Evolutionary conservation across 306 rosid genomes (phyloP), one percentile per base, ranked within the genome.

Genomic region (Trifolium dubium): DNA sequence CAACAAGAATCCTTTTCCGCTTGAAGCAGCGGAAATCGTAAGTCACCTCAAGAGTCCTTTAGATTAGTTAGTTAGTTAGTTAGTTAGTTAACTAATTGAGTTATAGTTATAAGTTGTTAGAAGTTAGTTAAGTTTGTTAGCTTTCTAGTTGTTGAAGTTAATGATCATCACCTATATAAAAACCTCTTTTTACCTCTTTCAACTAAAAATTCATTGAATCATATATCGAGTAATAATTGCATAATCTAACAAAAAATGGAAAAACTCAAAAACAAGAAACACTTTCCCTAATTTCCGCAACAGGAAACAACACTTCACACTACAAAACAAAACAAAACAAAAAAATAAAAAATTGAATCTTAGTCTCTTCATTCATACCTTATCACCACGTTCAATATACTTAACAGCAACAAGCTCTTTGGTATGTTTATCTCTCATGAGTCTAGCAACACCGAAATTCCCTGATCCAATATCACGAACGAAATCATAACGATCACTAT

Each of bases 391-490:
- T 79, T 91, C 92, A 77, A 91, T 89, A 63, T 93, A 93, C 80
- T 93, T 91, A 46, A 93, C 97, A 61, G 98, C 98, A 13, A 93
- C 92, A 44, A 91, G 97, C 64, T 91, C 97, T 75, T 77, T 84
- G 56, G 97, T 88, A 62, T 81, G 96, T 80, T 84, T 91, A 56
- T 93, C 98, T 17, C 83, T 86, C 98, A 93, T 91, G 43, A 93
- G 79, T 89, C 97, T 88, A 0, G 98, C 96, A 3, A 93, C 88
- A 6, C 91, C 98, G 80, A 93, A 93, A 77, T 91, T 93, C 2
- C 98, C 98, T 18, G 97, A 88, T 11, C 98, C 97, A 60, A 93
- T 93, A 69, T 89, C 94, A 10, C 90, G 84, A 44, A 93, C 91
- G 32, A 89, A 80, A 80, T 93, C 98, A 70, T 93, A 93, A 7